Evolutionary conservation across 2,329 filamentous ascomycete species (phyloP), one percentile per base, ranked within the genome.

Genomic region (Truncatella angustata): DNA sequence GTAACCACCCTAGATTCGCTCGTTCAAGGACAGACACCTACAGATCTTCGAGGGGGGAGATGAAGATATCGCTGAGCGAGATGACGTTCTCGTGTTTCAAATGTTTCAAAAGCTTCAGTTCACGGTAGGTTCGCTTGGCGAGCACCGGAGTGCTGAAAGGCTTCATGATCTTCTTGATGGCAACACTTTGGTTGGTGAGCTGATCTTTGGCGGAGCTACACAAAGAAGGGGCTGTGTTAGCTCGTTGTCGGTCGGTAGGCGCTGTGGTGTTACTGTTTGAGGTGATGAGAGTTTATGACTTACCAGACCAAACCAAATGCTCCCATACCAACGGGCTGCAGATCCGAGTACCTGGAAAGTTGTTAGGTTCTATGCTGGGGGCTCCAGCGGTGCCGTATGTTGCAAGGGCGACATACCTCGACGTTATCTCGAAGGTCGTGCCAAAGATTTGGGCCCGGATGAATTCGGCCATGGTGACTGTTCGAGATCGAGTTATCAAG

Each of bases 151-250:
- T 99, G 80, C 92, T 97, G 76, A 99, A 99, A 9, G 94, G 94
- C 80, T 97, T 99, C 93, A 99, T 97, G 69, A 99, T 99, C 84
- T 99, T 99, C 84, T 99, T 99, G 70, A 99, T 92, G 54, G 94
- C 94, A 56, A 99, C 94, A 73, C 92, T 91, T 73, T 97, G 92
- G 70, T 84, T 90, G 55, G 94, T 97, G 73, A 99, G 91, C 78
- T 97, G 92, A 73, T 99, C 94, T 75, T 91, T 93, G 53, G 94
- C 94, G 59, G 94, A 97, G 75, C 93, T 97, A 59, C 24, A 49
- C 70, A 4, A 34, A 62, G 57, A 35, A 20, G 50, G 28, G 21
- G 24, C 40, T 37, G 48, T 16, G n/a, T n/a, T n/a, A n/a, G n/a
- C n/a, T n/a, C n/a, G n/a, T n/a, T n/a, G n/a, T n/a, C n/a, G n/a